Conservation (phyloP, 169 alveolate genomes). For the Cryptosporidium meleagridis region DNA sequence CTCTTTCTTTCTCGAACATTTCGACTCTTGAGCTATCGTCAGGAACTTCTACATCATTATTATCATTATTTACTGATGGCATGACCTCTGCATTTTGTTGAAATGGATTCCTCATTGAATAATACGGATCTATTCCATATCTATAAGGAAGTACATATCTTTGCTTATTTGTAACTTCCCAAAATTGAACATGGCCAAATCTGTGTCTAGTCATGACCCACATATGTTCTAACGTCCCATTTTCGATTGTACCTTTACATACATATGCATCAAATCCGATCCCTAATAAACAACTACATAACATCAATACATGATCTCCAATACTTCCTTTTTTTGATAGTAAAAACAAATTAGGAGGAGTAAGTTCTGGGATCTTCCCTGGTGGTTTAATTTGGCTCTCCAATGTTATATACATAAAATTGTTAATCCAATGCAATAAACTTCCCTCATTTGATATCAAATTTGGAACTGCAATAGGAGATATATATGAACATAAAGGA, state of each 20-base stretch:
- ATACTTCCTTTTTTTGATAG: slow-evolving; percentile 81
- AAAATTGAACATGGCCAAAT: slow-evolving; percentile 80
- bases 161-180: slow-evolving; percentile 82
- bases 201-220: slow-evolving; percentile 83
- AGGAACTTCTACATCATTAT: slow-evolving; percentile 46
- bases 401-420: slow-evolving; percentile 78
- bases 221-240: slow-evolving; percentile 79
- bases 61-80: slow-evolving; percentile 50
- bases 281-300: slow-evolving; percentile 80
- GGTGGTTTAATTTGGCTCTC: slow-evolving; percentile 76
- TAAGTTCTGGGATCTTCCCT: slow-evolving; percentile 63
- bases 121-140: slow-evolving; percentile 29
- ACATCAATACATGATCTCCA: slow-evolving; percentile 79
- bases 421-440: slow-evolving; percentile 80
- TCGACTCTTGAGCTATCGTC: slow-evolving; percentile 44
- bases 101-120: slow-evolving; percentile 28
- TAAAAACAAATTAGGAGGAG: slow-evolving; percentile 80
- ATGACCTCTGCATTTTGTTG: slow-evolving; percentile 38
- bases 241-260: slow-evolving; percentile 81
- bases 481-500: slow-evolving; percentile 77
- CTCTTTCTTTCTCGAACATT: slow-evolving; percentile 62
- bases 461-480: slow-evolving; percentile 80
- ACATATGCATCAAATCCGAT: slow-evolving; percentile 81
- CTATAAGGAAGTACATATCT: slow-evolving; percentile 77
- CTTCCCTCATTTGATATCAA: slow-evolving; percentile 78